These are phyloP conservation scores for Penicillium aurantiogriseum DNA, from an alignment of 2,329 filamentous ascomycete genomes.

Conservation along the genomic window DNA sequence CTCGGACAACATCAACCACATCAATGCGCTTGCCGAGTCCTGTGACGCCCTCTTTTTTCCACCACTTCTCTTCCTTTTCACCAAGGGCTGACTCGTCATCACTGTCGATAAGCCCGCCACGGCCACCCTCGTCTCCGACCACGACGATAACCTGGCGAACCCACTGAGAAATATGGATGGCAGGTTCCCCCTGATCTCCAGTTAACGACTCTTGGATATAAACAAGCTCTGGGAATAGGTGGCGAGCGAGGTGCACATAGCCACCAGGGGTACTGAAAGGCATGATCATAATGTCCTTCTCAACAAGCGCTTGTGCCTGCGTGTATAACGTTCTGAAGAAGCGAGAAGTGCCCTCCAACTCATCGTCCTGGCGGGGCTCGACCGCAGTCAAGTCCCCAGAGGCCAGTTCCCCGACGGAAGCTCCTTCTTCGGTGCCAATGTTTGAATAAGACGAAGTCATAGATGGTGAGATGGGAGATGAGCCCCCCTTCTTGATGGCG, in stretches of 20 bases:
- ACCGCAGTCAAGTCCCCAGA: slow-evolving; percentile 56
- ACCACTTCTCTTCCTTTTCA: slow-evolving; percentile 48
- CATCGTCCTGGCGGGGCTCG: slow-evolving; percentile 48
- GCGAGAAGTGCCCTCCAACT: slow-evolving; percentile 51
- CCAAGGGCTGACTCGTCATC: slow-evolving; percentile 55
- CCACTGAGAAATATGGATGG: slow-evolving; percentile 66
- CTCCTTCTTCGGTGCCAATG: slow-evolving; percentile 70
- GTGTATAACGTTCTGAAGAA: slow-evolving; percentile 77
- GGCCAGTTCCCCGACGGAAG: slow-evolving; percentile 33
- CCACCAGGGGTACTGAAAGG: slow-evolving; percentile 83
- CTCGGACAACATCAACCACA: slow-evolving; percentile 76
- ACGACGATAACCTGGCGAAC: slow-evolving; percentile 61
- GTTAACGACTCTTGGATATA: slow-evolving; percentile 85
- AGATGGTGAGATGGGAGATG: slow-evolving; percentile 58
- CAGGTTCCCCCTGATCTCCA: slow-evolving; percentile 69
- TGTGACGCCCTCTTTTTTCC: slow-evolving; percentile 73
- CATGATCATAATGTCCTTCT: slow-evolving; percentile 81
- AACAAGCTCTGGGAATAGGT: slow-evolving; percentile 79
- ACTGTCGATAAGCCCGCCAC: slow-evolving; percentile 77
- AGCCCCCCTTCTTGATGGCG: slow-evolving; percentile 36
- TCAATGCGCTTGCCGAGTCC: slow-evolving; percentile 84
- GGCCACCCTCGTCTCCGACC: slow-evolving; percentile 56
- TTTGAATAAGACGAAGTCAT: slow-evolving; percentile 84
- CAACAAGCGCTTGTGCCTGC: slow-evolving; percentile 75
- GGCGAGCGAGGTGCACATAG: slow-evolving; percentile 80